Percentiles rank a stretch among this genome's conserved stretches.
Evolutionary conservation across 2,329 filamentous ascomycete species (phyloP).

Genomic region (Scedosporium dehoogii): DNA sequence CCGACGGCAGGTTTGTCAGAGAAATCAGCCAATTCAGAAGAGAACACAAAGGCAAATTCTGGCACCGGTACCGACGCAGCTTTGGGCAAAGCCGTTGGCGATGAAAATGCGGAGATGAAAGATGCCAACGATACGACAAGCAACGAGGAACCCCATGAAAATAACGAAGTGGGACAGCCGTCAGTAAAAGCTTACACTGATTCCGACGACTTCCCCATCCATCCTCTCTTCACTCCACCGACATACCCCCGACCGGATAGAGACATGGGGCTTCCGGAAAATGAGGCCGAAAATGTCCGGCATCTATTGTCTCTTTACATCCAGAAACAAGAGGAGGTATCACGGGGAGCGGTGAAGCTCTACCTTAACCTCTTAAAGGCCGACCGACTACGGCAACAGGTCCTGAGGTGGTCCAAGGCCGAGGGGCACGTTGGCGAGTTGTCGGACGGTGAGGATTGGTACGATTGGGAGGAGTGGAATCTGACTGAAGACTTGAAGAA

Average conservation of each 20-base stretch:
- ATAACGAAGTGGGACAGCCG: slow-evolving; percentile 9
- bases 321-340: slow-evolving; percentile 79
- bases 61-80: background rate
- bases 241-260: slow-evolving; percentile 52
- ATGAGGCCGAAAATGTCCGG: slow-evolving; percentile 70
- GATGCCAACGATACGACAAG: slow-evolving; percentile 9
- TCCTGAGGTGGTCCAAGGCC: slow-evolving; percentile 67
- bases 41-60: background rate
- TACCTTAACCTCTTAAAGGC: slow-evolving; percentile 63
- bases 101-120: background rate
- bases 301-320: slow-evolving; percentile 66
- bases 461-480: slow-evolving; percentile 72
- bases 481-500: slow-evolving; percentile 68
- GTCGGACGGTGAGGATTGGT: slow-evolving; percentile 86
- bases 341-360: slow-evolving; percentile 57
- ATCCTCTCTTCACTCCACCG: slow-evolving; percentile 66
- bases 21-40: background rate
- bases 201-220: slow-evolving; percentile 40
- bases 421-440: slow-evolving; percentile 69
- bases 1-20: background rate
- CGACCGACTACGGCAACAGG: slow-evolving; percentile 59
- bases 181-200: slow-evolving; percentile 19
- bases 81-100: background rate
- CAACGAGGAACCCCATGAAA: slow-evolving; percentile 10
- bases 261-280: slow-evolving; percentile 60